Evolutionary conservation across 2,329 filamentous ascomycete genomes (phyloP).

Genomic region (Colletotrichum cuscutae): DNA sequence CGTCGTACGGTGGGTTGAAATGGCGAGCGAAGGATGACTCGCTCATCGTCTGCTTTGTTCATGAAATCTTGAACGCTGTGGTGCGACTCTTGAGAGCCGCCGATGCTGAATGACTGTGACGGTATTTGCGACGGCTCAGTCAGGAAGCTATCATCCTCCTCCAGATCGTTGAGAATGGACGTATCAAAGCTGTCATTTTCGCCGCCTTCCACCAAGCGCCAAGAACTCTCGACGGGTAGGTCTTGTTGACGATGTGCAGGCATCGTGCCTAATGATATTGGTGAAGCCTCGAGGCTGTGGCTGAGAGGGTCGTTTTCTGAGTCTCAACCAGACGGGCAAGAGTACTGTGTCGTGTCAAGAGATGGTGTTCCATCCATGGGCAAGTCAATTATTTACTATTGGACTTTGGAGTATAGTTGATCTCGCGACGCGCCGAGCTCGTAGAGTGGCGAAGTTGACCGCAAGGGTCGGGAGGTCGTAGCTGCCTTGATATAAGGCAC

Average conservation of each 20-base stretch:
- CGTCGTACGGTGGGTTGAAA: constrained; percentile 62
- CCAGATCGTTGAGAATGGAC: constrained; percentile 58
- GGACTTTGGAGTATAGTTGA: background rate
- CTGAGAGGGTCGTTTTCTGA: background rate
- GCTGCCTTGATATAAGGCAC: background rate
- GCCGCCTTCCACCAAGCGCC: constrained; percentile 69
- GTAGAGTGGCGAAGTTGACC: constrained; percentile 24
- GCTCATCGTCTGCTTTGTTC: constrained; percentile 64
- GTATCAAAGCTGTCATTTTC: constrained; percentile 71
- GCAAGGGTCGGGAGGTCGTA: constrained; percentile 1
- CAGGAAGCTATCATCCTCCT: constrained; percentile 51
- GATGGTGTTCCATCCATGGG: background rate
- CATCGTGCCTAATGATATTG: constrained; percentile 11
- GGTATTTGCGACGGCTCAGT: constrained; percentile 60
- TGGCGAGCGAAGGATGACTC: constrained; percentile 63
- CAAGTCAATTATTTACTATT: background rate
- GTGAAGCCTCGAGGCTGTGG: background rate
- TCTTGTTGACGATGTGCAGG: constrained; percentile 37
- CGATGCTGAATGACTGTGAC: constrained; percentile 53
- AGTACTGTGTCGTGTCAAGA: background rate
- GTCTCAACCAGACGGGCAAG: background rate
- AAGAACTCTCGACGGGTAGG: constrained; percentile 63
- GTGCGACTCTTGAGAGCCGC: constrained; percentile 58
- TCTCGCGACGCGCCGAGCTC: constrained; percentile 17
- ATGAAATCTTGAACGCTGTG: constrained; percentile 64